Percentiles rank a stretch among this genome's conserved stretches.
phyloP scores from a whole-genome alignment of 768 basidiomycete species.

The Pleurotus pulmonarius region DNA sequence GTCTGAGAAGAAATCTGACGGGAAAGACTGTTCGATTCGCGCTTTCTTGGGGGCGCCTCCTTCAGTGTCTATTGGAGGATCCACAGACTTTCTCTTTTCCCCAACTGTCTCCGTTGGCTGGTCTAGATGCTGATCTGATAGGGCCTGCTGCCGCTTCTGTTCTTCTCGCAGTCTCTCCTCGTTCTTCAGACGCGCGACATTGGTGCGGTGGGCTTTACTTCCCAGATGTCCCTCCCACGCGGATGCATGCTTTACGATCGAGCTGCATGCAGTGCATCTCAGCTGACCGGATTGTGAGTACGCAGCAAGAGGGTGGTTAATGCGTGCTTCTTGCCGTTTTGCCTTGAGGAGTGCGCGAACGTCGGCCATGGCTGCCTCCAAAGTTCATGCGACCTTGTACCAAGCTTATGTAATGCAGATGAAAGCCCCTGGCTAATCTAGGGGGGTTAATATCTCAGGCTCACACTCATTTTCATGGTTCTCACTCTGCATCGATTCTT shows the following conservation, averaged over 20 bases:
- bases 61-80: constrained; percentile 18
- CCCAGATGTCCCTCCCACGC: constrained; percentile 89
- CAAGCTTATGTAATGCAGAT: background rate
- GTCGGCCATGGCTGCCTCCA: constrained; percentile 55
- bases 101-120: constrained; percentile 25
- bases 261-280: constrained; percentile 63
- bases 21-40: constrained; percentile 42
- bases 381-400: background rate
- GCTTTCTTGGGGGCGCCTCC: constrained; percentile 23
- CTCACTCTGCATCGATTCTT: too few species aligned
- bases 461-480: too few species aligned
- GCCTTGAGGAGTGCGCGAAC: constrained; percentile 78
- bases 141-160: constrained; percentile 26
- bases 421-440: too few species aligned
- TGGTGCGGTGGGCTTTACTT: constrained; percentile 73
- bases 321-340: constrained; percentile 72
- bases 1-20: constrained; percentile 81
- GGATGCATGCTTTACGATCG: constrained; percentile 65
- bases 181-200: constrained; percentile 55
- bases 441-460: too few species aligned
- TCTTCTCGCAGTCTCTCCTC: constrained; percentile 43
- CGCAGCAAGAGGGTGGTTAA: constrained; percentile 69
- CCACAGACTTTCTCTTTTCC: constrained; percentile 32
- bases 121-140: constrained; percentile 25
- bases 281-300: constrained; percentile 67